Base-by-base conservation (phyloP, 352 stramenopile genomes). In the Aphanomyces invadans region DNA sequence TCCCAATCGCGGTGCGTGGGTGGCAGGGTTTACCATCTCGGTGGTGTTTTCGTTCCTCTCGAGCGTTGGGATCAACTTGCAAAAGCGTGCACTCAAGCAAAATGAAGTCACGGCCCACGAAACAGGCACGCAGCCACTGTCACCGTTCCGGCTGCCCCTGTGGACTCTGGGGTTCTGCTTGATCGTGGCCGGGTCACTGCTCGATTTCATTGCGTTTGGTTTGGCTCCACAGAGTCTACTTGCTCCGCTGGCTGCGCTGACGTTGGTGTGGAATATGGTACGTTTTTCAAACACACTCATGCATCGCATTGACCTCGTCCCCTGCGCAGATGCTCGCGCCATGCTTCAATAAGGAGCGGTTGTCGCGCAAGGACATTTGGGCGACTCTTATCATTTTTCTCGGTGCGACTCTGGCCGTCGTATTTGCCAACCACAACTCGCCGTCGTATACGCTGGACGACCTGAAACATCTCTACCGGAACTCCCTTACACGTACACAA, bases 171-270 rank as follows among this genome's bases (percentile, higher is more conserved):
- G 89, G 1, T 94, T 96, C 33, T 70, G 89, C 21, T 71, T 95
- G 11, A 92, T 95, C 61, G 63, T 85, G 0, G 66, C 79, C 2
- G 88, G 88, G n/a, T 93, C 84, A 0, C 76, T 96, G 3, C 72
- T 96, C 39, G 90, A 97, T 69, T 96, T 97, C 74, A 78, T 97
- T 3, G 89, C 89, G 0, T 95, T 97, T 36, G 89, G 90, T 0
- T 66, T 97, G 17, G 89, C 89, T 4, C 89, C 90, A 5, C 87
- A 96, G 73, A 95, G 83, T 56, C 69, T 97, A 0, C 60, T 97
- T 44, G 88, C 87, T 0, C 89, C 89, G 0, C 63, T 97, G 0
- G 90, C 87, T 2, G 88, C 89, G 7, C 75, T 96, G n/a, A 95
- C 86, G 39, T 78, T 97, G 11, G 90, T 96, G 19, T 96, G 87